Evolutionary conservation across 108 stramenopile species (phyloP).

Genomic region (Cyclostephanos invisitatus): DNA sequence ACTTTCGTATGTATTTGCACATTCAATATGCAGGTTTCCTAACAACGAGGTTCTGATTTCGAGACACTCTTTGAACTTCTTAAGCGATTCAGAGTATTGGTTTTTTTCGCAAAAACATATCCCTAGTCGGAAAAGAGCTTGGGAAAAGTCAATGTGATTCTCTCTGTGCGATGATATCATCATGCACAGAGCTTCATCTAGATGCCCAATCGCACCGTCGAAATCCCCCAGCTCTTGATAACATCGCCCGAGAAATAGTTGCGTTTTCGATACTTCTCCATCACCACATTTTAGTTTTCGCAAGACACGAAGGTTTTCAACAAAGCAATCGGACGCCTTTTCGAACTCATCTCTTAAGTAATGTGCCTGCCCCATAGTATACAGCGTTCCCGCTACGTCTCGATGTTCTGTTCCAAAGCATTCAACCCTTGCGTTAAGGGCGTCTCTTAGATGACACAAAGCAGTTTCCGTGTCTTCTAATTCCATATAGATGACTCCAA

Average conservation of each 20-base stretch:
- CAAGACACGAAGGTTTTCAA: conserved; percentile 40
- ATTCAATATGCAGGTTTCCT: conserved; percentile 41
- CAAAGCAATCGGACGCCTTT: conserved; percentile 43
- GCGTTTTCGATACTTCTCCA: conserved; percentile 30
- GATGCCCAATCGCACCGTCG: conserved; percentile 29
- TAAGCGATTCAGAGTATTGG: conserved; percentile 30
- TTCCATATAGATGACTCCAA: conserved; percentile 43
- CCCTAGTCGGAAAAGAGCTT: conserved; percentile 46
- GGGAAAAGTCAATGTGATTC: conserved; percentile 43
- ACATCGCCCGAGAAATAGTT: conserved; percentile 39
- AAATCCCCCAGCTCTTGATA: conserved; percentile 43
- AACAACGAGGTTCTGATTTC: conserved; percentile 30
- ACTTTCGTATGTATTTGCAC: conserved; percentile 50
- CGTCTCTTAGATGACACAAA: conserved; percentile 39
- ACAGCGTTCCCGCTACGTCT: conserved; percentile 37
- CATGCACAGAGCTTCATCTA: conserved; percentile 24
- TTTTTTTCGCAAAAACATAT: conserved; percentile 44
- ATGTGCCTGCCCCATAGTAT: conserved; percentile 43
- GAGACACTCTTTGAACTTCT: conserved; percentile 41
- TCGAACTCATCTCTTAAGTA: conserved; percentile 40
- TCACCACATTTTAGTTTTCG: conserved; percentile 14
- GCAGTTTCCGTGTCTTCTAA: conserved; percentile 33
- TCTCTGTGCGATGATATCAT: conserved; percentile 28
- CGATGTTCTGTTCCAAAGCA: conserved; percentile 39
- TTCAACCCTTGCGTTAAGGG: conserved; percentile 39